Percentiles rank a stretch among this genome's conserved stretches.
Conservation (phyloP, 805 yeast genomes). For the Kodamaea jinghongensis region DNA sequence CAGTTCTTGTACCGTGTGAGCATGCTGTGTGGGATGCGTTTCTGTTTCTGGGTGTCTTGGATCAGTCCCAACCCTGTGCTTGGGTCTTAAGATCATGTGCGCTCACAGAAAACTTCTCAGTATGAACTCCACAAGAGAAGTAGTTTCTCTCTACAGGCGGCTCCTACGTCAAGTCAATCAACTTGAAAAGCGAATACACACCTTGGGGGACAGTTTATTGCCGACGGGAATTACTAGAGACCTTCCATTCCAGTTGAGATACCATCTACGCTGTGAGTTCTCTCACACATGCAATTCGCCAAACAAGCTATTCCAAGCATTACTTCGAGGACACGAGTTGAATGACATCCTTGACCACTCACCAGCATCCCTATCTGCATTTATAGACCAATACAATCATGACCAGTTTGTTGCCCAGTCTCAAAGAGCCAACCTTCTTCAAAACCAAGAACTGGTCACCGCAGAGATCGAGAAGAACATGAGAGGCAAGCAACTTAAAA, state of each 20-base stretch:
- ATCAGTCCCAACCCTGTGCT: too few species aligned
- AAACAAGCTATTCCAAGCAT: conserved; percentile 1
- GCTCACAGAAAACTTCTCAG: neutral
- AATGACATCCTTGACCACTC: neutral
- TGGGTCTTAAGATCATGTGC: neutral
- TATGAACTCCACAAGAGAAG: neutral
- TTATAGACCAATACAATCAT: conserved; percentile 3
- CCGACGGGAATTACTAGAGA: neutral
- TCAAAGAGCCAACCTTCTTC: conserved; percentile 16
- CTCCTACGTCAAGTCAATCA: neutral
- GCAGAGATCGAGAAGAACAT: conserved; percentile 12
- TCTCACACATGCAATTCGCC: neutral
- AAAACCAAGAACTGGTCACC: conserved; percentile 8
- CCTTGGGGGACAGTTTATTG: too few species aligned
- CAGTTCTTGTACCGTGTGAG: too few species aligned
- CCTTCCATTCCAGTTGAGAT: neutral
- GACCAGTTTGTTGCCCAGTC: conserved; percentile 10
- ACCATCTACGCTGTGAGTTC: neutral
- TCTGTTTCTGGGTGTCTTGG: too few species aligned
- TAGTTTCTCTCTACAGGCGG: neutral
- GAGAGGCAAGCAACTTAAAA: conserved; percentile 3
- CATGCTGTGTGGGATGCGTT: too few species aligned
- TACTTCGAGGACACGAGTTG: conserved; percentile 3
- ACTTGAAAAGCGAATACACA: neutral
- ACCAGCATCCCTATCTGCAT: neutral